Evolutionary conservation across 2,329 filamentous ascomycete species (phyloP).

Genomic region (Stagonosporopsis rhizophila): DNA sequence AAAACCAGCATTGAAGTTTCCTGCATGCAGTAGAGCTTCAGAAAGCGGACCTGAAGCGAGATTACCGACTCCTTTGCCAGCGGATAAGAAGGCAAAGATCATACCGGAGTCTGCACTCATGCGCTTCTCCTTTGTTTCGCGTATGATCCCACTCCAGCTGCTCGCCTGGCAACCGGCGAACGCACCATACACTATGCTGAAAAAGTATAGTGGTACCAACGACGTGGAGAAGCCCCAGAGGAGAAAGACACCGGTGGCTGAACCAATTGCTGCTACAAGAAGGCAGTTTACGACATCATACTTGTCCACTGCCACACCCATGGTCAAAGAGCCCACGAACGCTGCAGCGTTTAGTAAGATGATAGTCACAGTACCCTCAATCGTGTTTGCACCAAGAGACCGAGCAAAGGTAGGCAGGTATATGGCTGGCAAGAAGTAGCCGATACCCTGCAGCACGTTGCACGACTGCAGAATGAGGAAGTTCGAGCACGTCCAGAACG

Average conservation of each 20-base stretch:
- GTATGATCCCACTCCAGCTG: conserved; percentile 56
- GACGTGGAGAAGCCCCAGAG: conserved; percentile 57
- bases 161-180: conserved; percentile 51
- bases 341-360: conserved; percentile 51
- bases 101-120: conserved; percentile 55
- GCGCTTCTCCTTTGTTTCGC: conserved; percentile 49
- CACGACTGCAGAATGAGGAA: conserved; percentile 50
- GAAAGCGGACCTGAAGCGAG: conserved; percentile 60
- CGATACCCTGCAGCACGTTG: conserved; percentile 52
- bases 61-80: conserved; percentile 60
- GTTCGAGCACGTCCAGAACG: conserved; percentile 46
- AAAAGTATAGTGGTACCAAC: conserved; percentile 51
- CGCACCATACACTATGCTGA: conserved; percentile 53
- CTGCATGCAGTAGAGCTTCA: conserved; percentile 52
- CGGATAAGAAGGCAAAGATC: conserved; percentile 57
- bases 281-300: conserved; percentile 51
- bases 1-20: conserved; percentile 45
- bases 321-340: conserved; percentile 47
- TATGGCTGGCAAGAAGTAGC: conserved; percentile 54
- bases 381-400: conserved; percentile 44
- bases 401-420: conserved; percentile 54
- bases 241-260: conserved; percentile 49
- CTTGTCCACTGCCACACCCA: conserved; percentile 51
- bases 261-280: conserved; percentile 47
- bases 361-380: conserved; percentile 49